A percentile compares a stretch with the other conserved stretches of the same genome.
Conservation (phyloP, 805 yeast species). For the Starmerella geochares region DNA sequence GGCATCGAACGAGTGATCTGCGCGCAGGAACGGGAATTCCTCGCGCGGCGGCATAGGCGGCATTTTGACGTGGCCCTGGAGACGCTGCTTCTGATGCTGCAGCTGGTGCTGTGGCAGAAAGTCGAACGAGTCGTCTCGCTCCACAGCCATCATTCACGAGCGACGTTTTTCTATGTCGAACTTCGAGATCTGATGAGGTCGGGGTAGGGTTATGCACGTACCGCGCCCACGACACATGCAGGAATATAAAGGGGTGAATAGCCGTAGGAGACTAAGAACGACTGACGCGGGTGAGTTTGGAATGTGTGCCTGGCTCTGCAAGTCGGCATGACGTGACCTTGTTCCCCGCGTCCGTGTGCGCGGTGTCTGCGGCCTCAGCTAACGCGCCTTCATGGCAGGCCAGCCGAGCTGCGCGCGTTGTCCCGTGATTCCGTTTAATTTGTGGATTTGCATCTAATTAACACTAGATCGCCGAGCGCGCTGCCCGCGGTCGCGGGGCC, state of each 20-base stretch:
- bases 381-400: too few relatives aligned
- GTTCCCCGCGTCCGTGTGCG: too few relatives aligned
- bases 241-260: neutral
- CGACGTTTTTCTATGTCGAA: neutral
- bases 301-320: too few relatives aligned
- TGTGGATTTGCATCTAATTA: neutral
- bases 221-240: neutral
- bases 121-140: slow-evolving; percentile 19
- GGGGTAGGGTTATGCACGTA: slow-evolving; percentile 3
- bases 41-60: slow-evolving; percentile 13
- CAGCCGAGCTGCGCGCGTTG: too few relatives aligned
- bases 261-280: too few relatives aligned
- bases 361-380: too few relatives aligned
- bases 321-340: too few relatives aligned
- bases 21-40: slow-evolving; percentile 31
- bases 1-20: slow-evolving; percentile 32
- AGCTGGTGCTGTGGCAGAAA: slow-evolving; percentile 10
- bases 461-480: too few relatives aligned
- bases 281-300: neutral
- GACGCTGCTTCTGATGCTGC: slow-evolving; percentile 3
- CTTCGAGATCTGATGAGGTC: neutral
- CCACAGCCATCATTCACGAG: slow-evolving; percentile 1
- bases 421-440: neutral
- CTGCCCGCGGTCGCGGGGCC: too few relatives aligned
- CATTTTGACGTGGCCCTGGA: slow-evolving; percentile 1